A percentile compares a stretch with the other conserved stretches of the same genome.
These are phyloP conservation scores for Mycena galopus DNA, from an alignment of 768 basidiomycete species.

Conservation along the genomic window DNA sequence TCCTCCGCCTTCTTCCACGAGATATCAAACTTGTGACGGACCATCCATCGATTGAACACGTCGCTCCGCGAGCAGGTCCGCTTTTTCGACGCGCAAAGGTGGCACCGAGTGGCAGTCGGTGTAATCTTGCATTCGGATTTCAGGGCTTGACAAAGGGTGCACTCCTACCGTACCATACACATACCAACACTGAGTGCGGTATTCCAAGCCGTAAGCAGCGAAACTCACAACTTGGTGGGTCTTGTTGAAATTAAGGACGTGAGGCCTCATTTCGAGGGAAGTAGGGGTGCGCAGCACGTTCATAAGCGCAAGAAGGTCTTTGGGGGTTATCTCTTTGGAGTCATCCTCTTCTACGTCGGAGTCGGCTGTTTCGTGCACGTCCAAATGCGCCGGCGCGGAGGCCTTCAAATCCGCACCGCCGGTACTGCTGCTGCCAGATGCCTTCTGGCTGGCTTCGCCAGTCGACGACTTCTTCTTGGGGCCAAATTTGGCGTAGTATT, in stretches of 20 bases:
- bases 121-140: constrained; percentile 13
- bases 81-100: not conserved
- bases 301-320: constrained; percentile 5
- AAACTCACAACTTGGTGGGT: constrained; percentile 16
- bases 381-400: not conserved
- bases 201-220: too few species aligned
- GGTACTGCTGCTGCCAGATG: not conserved
- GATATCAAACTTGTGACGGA: constrained; percentile 21
- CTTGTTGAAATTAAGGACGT: constrained; percentile 1
- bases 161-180: constrained; percentile 14
- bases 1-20: constrained; percentile 21
- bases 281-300: not conserved
- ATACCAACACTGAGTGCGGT: too few species aligned
- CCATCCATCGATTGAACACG: constrained; percentile 5
- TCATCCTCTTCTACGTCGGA: constrained; percentile 31
- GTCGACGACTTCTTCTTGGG: not conserved
- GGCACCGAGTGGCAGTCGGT: not conserved
- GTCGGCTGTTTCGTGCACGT: not conserved
- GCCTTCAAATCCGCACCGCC: not conserved
- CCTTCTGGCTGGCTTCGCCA: not conserved
- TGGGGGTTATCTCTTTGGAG: not conserved
- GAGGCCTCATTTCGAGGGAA: not conserved
- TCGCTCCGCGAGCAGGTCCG: not conserved
- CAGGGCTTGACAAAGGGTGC: not conserved
- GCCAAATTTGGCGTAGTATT: constrained; percentile 22